Evolutionary conservation across 148 eudicot genomes (phyloP), one percentile per base, ranked within the genome.

Genomic region (Vaccinium darrowii): DNA sequence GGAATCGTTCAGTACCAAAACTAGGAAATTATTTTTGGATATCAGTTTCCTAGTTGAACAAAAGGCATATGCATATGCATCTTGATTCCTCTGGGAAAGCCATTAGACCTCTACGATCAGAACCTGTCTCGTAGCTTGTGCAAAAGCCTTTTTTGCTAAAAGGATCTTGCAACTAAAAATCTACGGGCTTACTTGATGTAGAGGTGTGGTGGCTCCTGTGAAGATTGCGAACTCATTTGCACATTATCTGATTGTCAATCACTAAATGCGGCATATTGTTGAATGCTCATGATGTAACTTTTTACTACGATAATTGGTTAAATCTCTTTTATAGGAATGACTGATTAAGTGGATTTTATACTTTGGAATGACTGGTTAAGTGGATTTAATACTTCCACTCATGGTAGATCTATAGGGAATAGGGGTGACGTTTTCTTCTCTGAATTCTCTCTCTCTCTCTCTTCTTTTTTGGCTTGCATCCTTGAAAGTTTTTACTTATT

Each of bases 171-270:
- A 30, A 54, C n/a, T 43, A 74, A 7, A 43, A 39, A 74, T 30
- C 49, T 5, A 71, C 3, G 21, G 21, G 49, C 76, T 73, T 79
- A 3, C 14, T 80, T 33, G 51, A 56, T 33, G 3, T 56, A 50
- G 52, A 19, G 72, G 72, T 80, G 30, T 39, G 71, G 51, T 58
- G 82, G 52, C 82, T 80, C 19, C 69, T 58, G 52, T n/a, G 25
- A 4, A 43, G 82, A 80, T 10, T 57, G 52, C 72, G 58, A 30
- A 36, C 50, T 56, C 56, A 8, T 50, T 12, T 50, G 10, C 23
- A 18, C 52, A 76, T 76, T 21, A 19, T 76, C 79, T 76, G 54
- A 76, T 16, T 39, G 76, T 2, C 50, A 14, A 36, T 36, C 77
- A 7, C 76, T 27, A 14, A 71, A 71, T 33, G 76, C 30, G 76